Base-by-base conservation (phyloP, 177 flowering plant species). In the Telopea speciosissima region DNA sequence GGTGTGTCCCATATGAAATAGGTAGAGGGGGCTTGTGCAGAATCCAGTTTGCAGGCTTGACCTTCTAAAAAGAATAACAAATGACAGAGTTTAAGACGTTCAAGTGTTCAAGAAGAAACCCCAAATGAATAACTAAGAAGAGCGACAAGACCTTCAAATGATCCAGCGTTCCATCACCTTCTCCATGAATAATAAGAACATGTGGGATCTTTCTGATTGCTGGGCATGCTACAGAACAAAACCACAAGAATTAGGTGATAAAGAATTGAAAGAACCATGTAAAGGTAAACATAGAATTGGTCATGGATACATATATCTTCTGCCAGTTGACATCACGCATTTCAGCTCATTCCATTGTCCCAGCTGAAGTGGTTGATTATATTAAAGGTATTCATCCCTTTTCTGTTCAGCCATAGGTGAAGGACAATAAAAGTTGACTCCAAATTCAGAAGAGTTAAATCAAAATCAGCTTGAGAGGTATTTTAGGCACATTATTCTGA, bases 1-100 rank as follows among this genome's bases (percentile, higher is more conserved):
- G 99, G 83, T 96, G 99, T 65, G 99, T 96, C 65, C 99, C 99
- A 75, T 82, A 96, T 74, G 98, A 84, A 75, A 96, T 96, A 62
- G 99, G 99, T 36, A 96, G 79, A 8, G 95, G 87, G 3, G 99
- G 99, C 69, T 89, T 90, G 84, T 96, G 98, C 63, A 96, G 75
- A 80, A 85, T 81, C 99, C 99, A 96, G 71, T 86, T 86, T 56
- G 85, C 76, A 71, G 87, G 91, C 81, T 89, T 96, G 66, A 67
- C 90, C 79, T 85, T 93, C 98, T 96, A 72, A 13, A 76, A 75
- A 24, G 33, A 36, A 23, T 24, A 64, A 72, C 36, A 63, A 52
- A 21, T 31, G 26, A 56, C 33, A 63, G 70, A 69, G 17, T 70
- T 63, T 28, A 19, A 16, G 33, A 45, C 26, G n/a, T 22, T 28